Evolutionary conservation across 2,329 filamentous ascomycete species (phyloP).

Genomic region (Conoideocrella luteorostrata): DNA sequence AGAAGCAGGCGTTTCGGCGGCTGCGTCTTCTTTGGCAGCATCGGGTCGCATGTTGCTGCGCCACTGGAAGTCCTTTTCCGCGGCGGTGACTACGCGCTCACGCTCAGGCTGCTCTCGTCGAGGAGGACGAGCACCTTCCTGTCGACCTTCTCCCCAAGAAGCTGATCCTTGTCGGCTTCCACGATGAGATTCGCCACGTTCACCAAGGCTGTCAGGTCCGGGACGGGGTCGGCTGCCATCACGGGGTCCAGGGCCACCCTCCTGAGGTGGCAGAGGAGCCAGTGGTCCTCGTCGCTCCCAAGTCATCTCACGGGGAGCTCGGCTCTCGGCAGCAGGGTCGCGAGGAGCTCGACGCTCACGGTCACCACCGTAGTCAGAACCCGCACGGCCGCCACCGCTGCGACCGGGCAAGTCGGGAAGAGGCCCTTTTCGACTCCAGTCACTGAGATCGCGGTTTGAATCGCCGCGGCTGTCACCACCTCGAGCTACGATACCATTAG

Average conservation of each 20-base stretch:
- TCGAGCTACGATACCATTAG: slow-evolving; percentile 61
- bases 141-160: slow-evolving; percentile 67
- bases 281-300: slow-evolving; percentile 96
- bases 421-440: slow-evolving; percentile 92
- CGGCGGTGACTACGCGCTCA: slow-evolving; percentile 74
- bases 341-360: slow-evolving; percentile 57
- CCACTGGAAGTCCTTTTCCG: slow-evolving; percentile 92
- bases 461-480: slow-evolving; percentile 62
- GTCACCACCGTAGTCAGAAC: slow-evolving; percentile 39
- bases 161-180: slow-evolving; percentile 64
- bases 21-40: slow-evolving; percentile 55
- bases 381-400: slow-evolving; percentile 32
- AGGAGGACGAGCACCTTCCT: slow-evolving; percentile 74
- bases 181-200: slow-evolving; percentile 51
- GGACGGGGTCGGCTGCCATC: slow-evolving; percentile 48
- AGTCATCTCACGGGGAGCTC: slow-evolving; percentile 65
- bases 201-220: slow-evolving; percentile 46
- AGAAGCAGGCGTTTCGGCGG: slow-evolving; percentile 63
- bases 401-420: slow-evolving; percentile 64
- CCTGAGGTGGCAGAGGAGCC: slow-evolving; percentile 57
- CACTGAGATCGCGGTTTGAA: slow-evolving; percentile 67
- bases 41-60: slow-evolving; percentile 88
- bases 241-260: slow-evolving; percentile 43
- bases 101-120: slow-evolving; percentile 66
- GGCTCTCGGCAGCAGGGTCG: slow-evolving; percentile 53